Evolutionary conservation across 2,329 filamentous ascomycete species (phyloP).

Genomic region (Fusarium oxysporum): DNA sequence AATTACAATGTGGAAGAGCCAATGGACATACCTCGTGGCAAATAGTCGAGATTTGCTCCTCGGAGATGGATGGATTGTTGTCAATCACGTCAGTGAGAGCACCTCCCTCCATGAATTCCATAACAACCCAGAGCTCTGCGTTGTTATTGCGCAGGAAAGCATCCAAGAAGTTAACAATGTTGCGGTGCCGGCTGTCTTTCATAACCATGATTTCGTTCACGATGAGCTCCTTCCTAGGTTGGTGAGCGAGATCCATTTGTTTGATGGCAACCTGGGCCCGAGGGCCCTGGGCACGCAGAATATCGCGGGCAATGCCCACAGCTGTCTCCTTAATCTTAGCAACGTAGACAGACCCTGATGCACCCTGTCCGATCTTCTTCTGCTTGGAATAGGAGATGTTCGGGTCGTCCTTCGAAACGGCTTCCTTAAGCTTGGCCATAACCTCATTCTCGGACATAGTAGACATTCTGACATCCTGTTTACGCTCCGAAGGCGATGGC

Average conservation of each 20-base stretch:
- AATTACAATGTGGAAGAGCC: conserved; percentile 6
- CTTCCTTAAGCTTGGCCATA: conserved; percentile 94
- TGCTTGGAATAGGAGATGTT: conserved; percentile 98
- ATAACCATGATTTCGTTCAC: conserved; percentile 99
- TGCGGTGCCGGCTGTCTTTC: conserved; percentile 98
- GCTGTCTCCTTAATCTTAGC: conserved; percentile 93
- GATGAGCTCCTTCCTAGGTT: conserved; percentile 97
- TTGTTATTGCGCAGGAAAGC: conserved; percentile 96
- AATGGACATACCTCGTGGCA: conserved; percentile 82
- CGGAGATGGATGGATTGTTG: conserved; percentile 92
- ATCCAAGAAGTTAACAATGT: conserved; percentile 99
- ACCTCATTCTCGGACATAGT: conserved; percentile 98
- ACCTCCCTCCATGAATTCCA: conserved; percentile 99
- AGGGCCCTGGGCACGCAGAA: conserved; percentile 82
- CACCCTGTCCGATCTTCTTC: conserved; percentile 99
- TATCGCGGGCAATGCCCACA: conserved; percentile 82
- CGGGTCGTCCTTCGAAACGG: conserved; percentile 95
- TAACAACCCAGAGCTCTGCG: conserved; percentile 97
- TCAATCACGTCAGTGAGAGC: conserved; percentile 98
- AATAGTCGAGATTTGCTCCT: conserved; percentile 98
- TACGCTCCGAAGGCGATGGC: conserved; percentile 75
- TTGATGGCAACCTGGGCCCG: conserved; percentile 97
- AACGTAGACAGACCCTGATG: conserved; percentile 97
- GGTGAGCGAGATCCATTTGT: conserved; percentile 98
- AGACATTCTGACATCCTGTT: conserved; percentile 97